Evolutionary conservation across 305 asterid species (phyloP).

Genomic region (Fraxinus nigra): DNA sequence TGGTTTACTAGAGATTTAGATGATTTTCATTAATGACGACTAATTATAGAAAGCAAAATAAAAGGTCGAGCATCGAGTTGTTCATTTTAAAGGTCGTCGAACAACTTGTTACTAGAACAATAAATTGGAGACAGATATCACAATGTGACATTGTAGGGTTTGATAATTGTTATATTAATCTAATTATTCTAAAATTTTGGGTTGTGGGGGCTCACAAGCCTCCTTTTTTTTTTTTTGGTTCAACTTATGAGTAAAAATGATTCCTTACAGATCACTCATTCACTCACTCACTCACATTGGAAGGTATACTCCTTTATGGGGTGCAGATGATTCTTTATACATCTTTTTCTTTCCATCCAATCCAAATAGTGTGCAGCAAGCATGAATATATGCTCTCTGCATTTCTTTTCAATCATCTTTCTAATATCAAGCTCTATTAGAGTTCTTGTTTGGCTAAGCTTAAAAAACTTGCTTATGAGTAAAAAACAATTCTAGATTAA

Average conservation of each 20-base stretch:
- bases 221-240: background rate
- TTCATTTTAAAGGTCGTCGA: background rate
- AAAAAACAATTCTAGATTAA: background rate
- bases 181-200: background rate
- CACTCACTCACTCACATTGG: constrained; percentile 25
- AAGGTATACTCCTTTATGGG: background rate
- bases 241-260: constrained; percentile 29
- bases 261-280: constrained; percentile 45
- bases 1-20: too few relatives aligned
- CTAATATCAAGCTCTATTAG: background rate
- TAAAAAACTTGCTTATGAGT: background rate
- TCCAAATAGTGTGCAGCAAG: constrained; percentile 41
- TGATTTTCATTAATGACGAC: too few relatives aligned
- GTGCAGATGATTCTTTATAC: constrained; percentile 19
- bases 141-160: background rate
- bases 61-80: background rate
- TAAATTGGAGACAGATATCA: background rate
- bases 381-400: background rate
- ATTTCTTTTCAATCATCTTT: background rate
- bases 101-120: background rate
- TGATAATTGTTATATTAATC: background rate
- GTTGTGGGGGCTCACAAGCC: background rate
- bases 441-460: background rate
- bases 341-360: constrained; percentile 22
- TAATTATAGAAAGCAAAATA: too few relatives aligned